Evolutionary conservation across 2,329 filamentous ascomycete genomes (phyloP), one percentile per base, ranked within the genome.

Genomic region (Beauveria bassiana): DNA sequence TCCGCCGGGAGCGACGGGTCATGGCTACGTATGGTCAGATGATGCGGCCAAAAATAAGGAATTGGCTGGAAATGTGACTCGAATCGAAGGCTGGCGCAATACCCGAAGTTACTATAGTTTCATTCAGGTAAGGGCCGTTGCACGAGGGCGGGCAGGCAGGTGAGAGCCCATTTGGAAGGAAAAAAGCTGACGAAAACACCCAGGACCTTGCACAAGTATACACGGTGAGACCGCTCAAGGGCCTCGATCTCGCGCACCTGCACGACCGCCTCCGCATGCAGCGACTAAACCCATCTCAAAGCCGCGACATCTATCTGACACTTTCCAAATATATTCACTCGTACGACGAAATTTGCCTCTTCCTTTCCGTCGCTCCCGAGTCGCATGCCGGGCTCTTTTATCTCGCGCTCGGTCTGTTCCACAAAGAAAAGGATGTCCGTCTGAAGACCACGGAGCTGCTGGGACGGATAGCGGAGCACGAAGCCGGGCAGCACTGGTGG

Each of bases 61-160:
- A 75, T 83, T 99, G 43, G 90, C 92, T 18, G 93, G 92, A 3
- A 96, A 96, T 64, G 91, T 95, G 52, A 91, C 90, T 62, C 84
- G 95, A 61, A 96, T 99, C 64, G 95, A 99, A 77, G 95, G 93
- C 61, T 99, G 95, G 95, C 86, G 61, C 67, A 96, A 91, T 65
- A 98, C 95, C 1, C 83, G 95, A 64, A 96, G 91, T 70, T 99
- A 99, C 72, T 96, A 96, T 76, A 92, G 90, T 66, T 98, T 91
- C 71, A 93, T 98, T 65, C 91, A 96, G 78, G 90, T 87, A 74
- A 68, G 78, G 62, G 2, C 18, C 9, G 20, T 31, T 54, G 22
- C 3, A 22, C 22, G 16, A 28, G 24, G 3, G 5, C 3, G 14
- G 9, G 16, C 6, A 3, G 34, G 42, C n/a, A 9, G 42, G 34